Evolutionary conservation across 768 basidiomycete species (phyloP).

Genomic region (Tremella yokohamensis): DNA sequence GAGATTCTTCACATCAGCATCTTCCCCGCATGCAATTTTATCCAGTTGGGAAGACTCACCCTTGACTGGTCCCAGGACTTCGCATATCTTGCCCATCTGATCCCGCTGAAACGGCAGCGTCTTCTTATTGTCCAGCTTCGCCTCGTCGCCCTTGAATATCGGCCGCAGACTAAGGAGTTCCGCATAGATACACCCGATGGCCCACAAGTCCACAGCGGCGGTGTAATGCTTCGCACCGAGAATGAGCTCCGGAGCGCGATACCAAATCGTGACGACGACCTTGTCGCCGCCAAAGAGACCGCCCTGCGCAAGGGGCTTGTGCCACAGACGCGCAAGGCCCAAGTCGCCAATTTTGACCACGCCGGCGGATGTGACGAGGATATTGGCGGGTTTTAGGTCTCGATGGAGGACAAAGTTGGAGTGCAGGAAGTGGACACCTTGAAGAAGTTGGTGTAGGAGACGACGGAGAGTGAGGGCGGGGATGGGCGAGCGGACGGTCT

Average conservation of each 20-base stretch:
- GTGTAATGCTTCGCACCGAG: constrained; percentile 98
- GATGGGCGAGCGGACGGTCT: constrained; percentile 74
- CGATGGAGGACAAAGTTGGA: constrained; percentile 92
- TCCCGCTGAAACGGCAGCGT: constrained; percentile 95
- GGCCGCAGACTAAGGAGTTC: constrained; percentile 89
- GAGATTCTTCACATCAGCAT: constrained; percentile 60
- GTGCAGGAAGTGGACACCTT: constrained; percentile 92
- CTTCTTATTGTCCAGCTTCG: constrained; percentile 86
- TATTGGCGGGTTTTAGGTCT: constrained; percentile 97
- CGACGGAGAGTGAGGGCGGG: constrained; percentile 79
- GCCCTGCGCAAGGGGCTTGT: constrained; percentile 78
- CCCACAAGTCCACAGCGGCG: constrained; percentile 95
- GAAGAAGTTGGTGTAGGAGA: constrained; percentile 86
- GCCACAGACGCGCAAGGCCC: constrained; percentile 84
- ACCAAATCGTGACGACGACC: constrained; percentile 99
- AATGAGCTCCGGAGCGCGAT: constrained; percentile 91
- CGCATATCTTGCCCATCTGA: constrained; percentile 92
- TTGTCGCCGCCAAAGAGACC: constrained; percentile 86
- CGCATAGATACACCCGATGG: constrained; percentile 94
- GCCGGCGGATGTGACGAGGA: constrained; percentile 83
- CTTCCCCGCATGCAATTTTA: background rate
- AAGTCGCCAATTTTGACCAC: constrained; percentile 98
- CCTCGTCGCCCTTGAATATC: constrained; percentile 99
- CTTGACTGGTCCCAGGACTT: constrained; percentile 83
- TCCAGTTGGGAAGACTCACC: constrained; percentile 55